phyloP scores from a whole-genome alignment of 148 eudicot genomes.

The Arctostaphylos glauca region DNA sequence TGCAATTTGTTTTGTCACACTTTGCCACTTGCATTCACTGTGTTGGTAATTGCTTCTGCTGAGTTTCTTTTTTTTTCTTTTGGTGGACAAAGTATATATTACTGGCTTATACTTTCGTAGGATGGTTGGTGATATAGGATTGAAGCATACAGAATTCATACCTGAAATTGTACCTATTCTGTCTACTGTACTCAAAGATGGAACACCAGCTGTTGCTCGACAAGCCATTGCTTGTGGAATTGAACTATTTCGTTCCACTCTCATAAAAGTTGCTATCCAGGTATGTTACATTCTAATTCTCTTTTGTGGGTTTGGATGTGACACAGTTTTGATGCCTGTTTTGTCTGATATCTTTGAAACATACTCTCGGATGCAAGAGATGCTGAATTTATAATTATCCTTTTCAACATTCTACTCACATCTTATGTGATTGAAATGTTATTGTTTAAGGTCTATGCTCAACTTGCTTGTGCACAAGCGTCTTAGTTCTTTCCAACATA shows the following conservation, averaged over 20 bases:
- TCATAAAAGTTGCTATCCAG: conserved; percentile 70
- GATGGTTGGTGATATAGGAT: conserved; percentile 74
- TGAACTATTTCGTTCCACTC: conserved; percentile 58
- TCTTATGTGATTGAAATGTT: not conserved
- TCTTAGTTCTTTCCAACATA: not conserved
- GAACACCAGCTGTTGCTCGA: conserved; percentile 88
- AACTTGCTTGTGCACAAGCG: not conserved
- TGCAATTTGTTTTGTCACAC: not conserved
- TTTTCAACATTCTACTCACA: not conserved
- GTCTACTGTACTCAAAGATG: conserved; percentile 61
- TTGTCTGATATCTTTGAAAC: not conserved
- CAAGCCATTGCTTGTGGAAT: conserved; percentile 78
- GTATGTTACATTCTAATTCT: conserved; percentile 31
- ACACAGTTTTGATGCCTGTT: not conserved
- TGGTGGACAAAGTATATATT: not conserved
- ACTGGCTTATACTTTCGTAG: conserved; percentile 31
- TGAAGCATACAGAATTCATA: conserved; percentile 62
- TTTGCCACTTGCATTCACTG: not conserved
- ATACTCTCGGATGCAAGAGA: not conserved
- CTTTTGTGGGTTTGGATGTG: not conserved
- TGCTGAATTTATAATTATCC: not conserved
- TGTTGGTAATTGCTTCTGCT: not conserved
- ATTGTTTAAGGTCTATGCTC: not conserved
- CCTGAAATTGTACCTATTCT: conserved; percentile 71
- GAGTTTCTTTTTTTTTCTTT: not conserved